These are phyloP conservation scores for Eutypa lata DNA, from an alignment of 2,329 filamentous ascomycete species.

Conservation along the genomic window DNA sequence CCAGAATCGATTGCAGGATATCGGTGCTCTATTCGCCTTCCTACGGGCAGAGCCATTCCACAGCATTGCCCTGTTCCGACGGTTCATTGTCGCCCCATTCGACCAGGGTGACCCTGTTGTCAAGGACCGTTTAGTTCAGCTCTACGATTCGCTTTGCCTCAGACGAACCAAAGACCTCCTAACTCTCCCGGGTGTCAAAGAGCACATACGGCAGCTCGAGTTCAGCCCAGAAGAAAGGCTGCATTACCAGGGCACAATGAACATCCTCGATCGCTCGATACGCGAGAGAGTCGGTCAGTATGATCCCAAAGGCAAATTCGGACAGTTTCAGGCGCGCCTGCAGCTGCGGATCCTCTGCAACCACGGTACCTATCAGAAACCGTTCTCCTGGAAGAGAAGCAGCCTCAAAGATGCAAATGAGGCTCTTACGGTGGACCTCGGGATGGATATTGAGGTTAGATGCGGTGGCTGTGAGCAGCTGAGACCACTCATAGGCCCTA, in stretches of 20 bases:
- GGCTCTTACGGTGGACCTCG: constrained; percentile 22
- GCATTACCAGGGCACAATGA: constrained; percentile 33
- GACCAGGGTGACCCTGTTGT: constrained; percentile 21
- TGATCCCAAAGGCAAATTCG: constrained; percentile 35
- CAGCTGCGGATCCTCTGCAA: constrained; percentile 48
- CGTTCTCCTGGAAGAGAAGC: constrained; percentile 38
- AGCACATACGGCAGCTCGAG: constrained; percentile 21
- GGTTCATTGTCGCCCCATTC: constrained; percentile 40
- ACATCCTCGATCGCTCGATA: constrained; percentile 36
- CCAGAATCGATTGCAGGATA: constrained; percentile 50
- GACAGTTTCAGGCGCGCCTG: constrained; percentile 43
- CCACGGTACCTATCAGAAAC: constrained; percentile 46
- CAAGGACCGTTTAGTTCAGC: constrained; percentile 28
- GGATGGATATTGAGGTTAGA: constrained; percentile 18
- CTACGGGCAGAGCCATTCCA: constrained; percentile 40
- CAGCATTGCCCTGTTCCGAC: constrained; percentile 37
- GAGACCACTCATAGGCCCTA: constrained; percentile 23
- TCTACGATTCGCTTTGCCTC: constrained; percentile 37
- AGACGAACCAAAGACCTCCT: constrained; percentile 40
- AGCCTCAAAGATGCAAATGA: constrained; percentile 29
- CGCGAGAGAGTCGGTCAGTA: constrained; percentile 32
- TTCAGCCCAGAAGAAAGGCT: constrained; percentile 29
- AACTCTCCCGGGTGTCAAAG: constrained; percentile 29
- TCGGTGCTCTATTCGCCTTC: constrained; percentile 49
- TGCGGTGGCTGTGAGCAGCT: constrained; percentile 32